phyloP scores from a whole-genome alignment of 1,284 basidiomycete genomes.

The Cryptococcus sp. region DNA sequence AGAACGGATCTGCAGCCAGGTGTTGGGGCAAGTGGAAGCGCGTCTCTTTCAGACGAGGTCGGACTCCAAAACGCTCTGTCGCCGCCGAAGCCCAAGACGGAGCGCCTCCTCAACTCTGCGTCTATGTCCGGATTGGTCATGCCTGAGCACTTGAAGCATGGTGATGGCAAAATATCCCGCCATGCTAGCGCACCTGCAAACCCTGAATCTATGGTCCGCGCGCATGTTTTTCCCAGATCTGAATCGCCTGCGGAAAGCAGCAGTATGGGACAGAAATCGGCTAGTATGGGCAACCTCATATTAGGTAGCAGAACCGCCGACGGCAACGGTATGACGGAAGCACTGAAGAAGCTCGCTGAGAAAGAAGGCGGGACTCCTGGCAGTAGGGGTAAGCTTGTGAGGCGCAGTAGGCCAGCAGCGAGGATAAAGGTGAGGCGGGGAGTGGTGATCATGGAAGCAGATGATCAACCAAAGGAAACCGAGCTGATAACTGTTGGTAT shows the following conservation, averaged over 20 bases:
- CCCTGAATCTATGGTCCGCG: not conserved
- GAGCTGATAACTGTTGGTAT: not conserved
- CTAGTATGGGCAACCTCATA: conserved; percentile 8
- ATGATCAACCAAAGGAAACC: conserved; percentile 1
- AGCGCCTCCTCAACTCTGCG: conserved; percentile 31
- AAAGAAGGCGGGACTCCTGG: conserved; percentile 9
- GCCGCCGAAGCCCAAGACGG: conserved; percentile 30
- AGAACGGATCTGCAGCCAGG: not conserved
- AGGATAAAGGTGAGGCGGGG: conserved; percentile 17
- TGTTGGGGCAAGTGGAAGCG: not conserved
- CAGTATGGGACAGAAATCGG: conserved; percentile 8
- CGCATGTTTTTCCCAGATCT: not conserved
- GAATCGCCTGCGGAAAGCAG: not conserved
- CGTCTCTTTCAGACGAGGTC: too few relatives aligned
- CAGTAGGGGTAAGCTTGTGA: conserved; percentile 4
- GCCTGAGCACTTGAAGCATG: not conserved
- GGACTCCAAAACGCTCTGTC: conserved; percentile 20
- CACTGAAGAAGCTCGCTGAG: conserved; percentile 29
- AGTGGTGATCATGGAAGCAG: too few relatives aligned
- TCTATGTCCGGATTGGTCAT: conserved; percentile 1
- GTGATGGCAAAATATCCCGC: conserved; percentile 13
- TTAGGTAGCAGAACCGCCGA: not conserved
- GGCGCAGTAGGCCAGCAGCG: conserved; percentile 13
- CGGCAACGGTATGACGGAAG: conserved; percentile 25
- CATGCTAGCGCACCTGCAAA: conserved; percentile 20